Conservation (phyloP, 345 rosid species). For the Jatropha curcas region DNA sequence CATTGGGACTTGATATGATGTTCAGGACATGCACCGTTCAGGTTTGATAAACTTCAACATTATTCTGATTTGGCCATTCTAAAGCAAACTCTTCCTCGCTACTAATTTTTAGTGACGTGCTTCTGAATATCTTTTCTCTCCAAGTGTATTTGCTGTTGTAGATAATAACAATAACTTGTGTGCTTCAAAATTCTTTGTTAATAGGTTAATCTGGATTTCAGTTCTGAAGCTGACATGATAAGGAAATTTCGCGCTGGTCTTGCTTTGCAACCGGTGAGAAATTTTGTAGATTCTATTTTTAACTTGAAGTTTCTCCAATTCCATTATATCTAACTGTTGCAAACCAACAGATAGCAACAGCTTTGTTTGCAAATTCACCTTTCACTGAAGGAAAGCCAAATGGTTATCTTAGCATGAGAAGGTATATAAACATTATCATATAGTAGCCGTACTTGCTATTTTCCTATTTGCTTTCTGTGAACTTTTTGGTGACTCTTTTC, state of each 20-base stretch:
- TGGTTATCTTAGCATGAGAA: conserved; percentile 98
- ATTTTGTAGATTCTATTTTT: conserved; percentile 15
- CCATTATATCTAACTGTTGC: conserved; percentile 32
- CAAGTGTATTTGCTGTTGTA: not conserved
- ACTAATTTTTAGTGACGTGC: conserved; percentile 4
- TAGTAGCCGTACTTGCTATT: conserved; percentile 8
- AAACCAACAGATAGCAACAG: conserved; percentile 88
- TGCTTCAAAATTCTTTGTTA: conserved; percentile 16
- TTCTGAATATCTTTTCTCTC: not conserved
- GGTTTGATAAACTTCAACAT: conserved; percentile 47
- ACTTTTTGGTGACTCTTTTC: conserved; percentile 25
- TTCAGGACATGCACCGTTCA: conserved; percentile 97
- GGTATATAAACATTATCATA: conserved; percentile 42
- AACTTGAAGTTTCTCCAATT: conserved; percentile 10
- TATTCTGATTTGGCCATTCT: conserved; percentile 14
- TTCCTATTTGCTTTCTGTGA: conserved; percentile 1
- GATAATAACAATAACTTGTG: not conserved
- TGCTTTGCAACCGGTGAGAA: conserved; percentile 94
- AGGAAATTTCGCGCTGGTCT: conserved; percentile 94
- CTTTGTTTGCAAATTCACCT: conserved; percentile 97
- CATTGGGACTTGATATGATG: conserved; percentile 98
- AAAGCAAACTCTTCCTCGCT: conserved; percentile 9
- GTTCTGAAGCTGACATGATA: conserved; percentile 97
- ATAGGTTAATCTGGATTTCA: conserved; percentile 95
- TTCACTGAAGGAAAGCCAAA: conserved; percentile 97